Conservation (phyloP, 495 filamentous ascomycete genomes). For the Thermochaetoides thermophila region DNA sequence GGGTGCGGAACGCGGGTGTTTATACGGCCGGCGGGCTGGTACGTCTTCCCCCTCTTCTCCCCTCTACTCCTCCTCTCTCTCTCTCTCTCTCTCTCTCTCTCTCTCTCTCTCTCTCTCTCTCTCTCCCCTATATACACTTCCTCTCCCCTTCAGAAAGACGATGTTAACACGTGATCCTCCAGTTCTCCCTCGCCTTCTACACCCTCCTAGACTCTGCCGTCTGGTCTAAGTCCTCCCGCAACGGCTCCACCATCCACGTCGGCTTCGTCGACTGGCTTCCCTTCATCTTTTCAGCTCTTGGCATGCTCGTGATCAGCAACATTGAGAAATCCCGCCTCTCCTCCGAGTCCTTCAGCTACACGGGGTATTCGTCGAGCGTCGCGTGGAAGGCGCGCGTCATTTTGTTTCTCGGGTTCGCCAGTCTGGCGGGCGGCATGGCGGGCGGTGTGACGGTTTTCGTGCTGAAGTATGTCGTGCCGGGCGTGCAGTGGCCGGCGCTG, state of each 20-base stretch:
- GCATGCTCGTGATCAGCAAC: conserved; percentile 98
- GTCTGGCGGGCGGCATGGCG: conserved; percentile 86
- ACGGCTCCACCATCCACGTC: conserved; percentile 73
- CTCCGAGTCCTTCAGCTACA: conserved; percentile 77
- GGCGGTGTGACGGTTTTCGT: conserved; percentile 83
- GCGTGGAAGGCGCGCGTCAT: conserved; percentile 95
- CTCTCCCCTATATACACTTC: conserved; percentile 23
- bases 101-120: neutral
- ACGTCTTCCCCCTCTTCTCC: conserved; percentile 18
- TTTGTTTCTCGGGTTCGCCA: conserved; percentile 87
- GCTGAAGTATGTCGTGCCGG: conserved; percentile 74
- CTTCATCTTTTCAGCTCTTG: conserved; percentile 80
- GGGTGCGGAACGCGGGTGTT: conserved; percentile 67
- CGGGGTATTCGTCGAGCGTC: conserved; percentile 67
- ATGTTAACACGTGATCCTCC: no score
- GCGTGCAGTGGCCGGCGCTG: conserved; percentile 67
- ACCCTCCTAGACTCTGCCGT: conserved; percentile 82
- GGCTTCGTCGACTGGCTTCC: conserved; percentile 98
- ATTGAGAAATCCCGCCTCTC: conserved; percentile 86
- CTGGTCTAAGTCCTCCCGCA: conserved; percentile 66
- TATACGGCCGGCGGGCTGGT: conserved; percentile 79
- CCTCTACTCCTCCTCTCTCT: neutral
- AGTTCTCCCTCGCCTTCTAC: conserved; percentile 97
- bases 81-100: neutral
- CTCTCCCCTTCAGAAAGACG: no score